Percentiles rank a stretch among this genome's conserved stretches.
Evolutionary conservation across 2,329 filamentous ascomycete genomes (phyloP).

Genomic region (Neonectria coccinea): DNA sequence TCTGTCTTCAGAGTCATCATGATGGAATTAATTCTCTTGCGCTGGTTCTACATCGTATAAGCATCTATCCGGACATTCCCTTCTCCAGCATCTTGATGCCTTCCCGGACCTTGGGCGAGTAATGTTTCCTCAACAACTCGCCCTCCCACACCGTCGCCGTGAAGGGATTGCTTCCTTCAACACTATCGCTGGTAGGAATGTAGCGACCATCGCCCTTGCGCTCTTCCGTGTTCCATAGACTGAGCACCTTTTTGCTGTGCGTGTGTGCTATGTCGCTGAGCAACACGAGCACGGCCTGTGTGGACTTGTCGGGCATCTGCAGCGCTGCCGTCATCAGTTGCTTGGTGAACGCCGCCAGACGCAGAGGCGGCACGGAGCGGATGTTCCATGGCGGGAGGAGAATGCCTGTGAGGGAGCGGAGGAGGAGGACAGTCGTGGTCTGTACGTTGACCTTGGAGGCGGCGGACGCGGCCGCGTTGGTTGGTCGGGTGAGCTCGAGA

Average conservation of each 20-base stretch:
- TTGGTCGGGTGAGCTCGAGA: constrained; percentile 77
- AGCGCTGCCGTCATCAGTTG: constrained; percentile 85
- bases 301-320: constrained; percentile 91
- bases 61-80: constrained; percentile 59
- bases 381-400: constrained; percentile 81
- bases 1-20: background rate
- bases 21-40: background rate
- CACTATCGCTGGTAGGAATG: constrained; percentile 76
- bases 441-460: constrained; percentile 87
- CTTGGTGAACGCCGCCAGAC: constrained; percentile 93
- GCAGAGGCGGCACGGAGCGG: constrained; percentile 80
- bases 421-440: constrained; percentile 91
- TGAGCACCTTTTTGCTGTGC: constrained; percentile 83
- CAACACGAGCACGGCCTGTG: constrained; percentile 81
- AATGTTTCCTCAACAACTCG: constrained; percentile 86
- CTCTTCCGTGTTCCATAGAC: constrained; percentile 96
- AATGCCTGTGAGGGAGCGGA: constrained; percentile 85
- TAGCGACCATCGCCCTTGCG: constrained; percentile 90
- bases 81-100: constrained; percentile 78
- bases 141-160: constrained; percentile 94
- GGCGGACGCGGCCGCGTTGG: constrained; percentile 54
- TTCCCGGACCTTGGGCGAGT: constrained; percentile 86
- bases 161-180: constrained; percentile 91
- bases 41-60: background rate
- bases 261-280: constrained; percentile 82